Conservation (phyloP, 129 eudicot genomes). For the Erigeron canadensis region DNA sequence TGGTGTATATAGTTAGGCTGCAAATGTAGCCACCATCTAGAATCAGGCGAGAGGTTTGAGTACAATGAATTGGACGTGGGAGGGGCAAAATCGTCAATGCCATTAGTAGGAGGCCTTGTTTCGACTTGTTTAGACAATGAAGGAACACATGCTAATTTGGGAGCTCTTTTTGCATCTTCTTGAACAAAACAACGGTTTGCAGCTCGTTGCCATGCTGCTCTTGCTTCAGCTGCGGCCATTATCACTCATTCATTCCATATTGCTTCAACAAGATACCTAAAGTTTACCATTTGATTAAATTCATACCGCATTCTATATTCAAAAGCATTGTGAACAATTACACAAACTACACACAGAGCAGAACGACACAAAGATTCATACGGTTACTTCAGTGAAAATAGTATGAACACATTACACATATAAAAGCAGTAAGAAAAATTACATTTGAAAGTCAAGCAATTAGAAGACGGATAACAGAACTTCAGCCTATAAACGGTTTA, state of each 20-base stretch:
- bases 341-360: not conserved
- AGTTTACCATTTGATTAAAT: constrained; percentile 21
- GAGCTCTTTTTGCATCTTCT: constrained; percentile 98
- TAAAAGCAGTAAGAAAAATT: not conserved
- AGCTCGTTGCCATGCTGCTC: constrained; percentile 96
- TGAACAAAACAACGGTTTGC: constrained; percentile 95
- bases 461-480: not conserved
- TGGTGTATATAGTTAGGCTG: constrained; percentile 60
- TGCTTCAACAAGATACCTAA: constrained; percentile 5
- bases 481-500: not conserved
- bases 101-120: constrained; percentile 40
- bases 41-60: constrained; percentile 56
- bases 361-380: not conserved
- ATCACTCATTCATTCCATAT: constrained; percentile 37
- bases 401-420: not conserved
- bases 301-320: not conserved
- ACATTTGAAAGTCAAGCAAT: not conserved
- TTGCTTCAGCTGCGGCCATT: constrained; percentile 97
- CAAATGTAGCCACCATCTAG: constrained; percentile 88
- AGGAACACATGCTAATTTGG: constrained; percentile 84
- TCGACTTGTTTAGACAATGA: constrained; percentile 51
- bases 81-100: constrained; percentile 44
- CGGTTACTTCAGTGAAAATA: not conserved
- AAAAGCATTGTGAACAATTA: not conserved
- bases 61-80: constrained; percentile 40